phyloP scores from a whole-genome alignment of 164 flowering plant species.

The Vitis labrusca region DNA sequence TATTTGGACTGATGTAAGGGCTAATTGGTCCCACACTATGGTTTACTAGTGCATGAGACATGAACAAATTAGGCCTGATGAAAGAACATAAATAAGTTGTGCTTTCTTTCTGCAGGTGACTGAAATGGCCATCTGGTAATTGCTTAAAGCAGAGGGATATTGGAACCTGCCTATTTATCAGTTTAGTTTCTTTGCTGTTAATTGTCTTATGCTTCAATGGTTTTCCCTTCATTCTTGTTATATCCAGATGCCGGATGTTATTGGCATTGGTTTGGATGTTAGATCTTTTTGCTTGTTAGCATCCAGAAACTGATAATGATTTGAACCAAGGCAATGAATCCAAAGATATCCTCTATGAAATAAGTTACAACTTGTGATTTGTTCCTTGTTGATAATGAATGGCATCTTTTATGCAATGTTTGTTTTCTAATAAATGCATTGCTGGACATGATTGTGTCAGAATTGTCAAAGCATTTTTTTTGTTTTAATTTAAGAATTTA shows the following conservation, averaged over 20 bases:
- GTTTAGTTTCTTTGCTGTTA: slow-evolving; percentile 1
- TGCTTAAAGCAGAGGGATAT: not conserved
- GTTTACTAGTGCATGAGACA: not conserved
- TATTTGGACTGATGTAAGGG: not conserved
- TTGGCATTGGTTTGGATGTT: not conserved
- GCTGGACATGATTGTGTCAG: no score
- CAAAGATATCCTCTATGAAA: not conserved
- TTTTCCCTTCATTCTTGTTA: not conserved
- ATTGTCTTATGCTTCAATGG: not conserved
- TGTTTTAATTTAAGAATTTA: no score
- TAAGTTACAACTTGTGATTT: not conserved
- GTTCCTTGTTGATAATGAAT: not conserved
- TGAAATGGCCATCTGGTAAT: not conserved
- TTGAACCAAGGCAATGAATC: slow-evolving; percentile 1
- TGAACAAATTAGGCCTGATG: not conserved
- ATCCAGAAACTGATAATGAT: not conserved
- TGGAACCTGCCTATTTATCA: not conserved
- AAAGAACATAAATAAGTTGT: not conserved
- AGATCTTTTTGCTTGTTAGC: slow-evolving; percentile 1
- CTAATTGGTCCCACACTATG: not conserved
- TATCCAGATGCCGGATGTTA: not conserved
- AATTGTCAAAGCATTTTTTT: no score
- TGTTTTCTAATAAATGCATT: not conserved
- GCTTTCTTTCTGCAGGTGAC: slow-evolving; percentile 2
- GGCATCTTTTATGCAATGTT: not conserved